Base-by-base conservation (phyloP, 192 early-diverging fungal genomes). In the Rhizophlyctis rosea region DNA sequence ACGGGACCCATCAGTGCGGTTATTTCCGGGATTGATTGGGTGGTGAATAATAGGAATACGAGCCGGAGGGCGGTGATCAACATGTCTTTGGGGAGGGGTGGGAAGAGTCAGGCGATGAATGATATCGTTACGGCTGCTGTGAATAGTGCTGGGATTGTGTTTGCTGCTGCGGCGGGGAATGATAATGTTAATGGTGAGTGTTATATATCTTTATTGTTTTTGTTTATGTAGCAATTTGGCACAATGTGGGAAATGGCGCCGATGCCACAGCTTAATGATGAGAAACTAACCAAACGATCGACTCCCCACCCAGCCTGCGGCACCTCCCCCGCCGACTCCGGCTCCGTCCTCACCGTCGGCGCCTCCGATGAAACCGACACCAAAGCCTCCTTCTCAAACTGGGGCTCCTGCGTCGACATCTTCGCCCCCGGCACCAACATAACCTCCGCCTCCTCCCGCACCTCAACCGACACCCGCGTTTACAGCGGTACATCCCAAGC, bases 351-450 rank as follows among this genome's bases (percentile, higher is more conserved):
- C 33, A 69, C 67, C 24, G 67, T 69, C 29, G 67, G 61, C 21
- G 67, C 67, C 16, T 47, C 52, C 55, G 36, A 48, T 14, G 30
- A 73, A 34, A 29, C 24, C 57, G 71, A 73, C 58, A 27, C 27
- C 53, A 31, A 67, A 9, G 81, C 85, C 27, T 13, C 54, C 5
- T 87, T 80, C 61, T 76, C 78, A 34, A 78, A 81, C 36, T 68
- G 56, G 25, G 86, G 87, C 32, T 33, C 65, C 35, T 88, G 86
- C 50, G 80, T 88, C 23, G 61, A 71, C 55, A 67, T 90, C 44
- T 88, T 77, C 54, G 88, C 77, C 39, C 87, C 87, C 0, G 88
- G 87, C 35, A 57, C 67, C 1, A 70, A 73, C 48, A 82, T 89
- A 47, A 67, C 64, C 1, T 77, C 75, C 71, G 3, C 64, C 21